Conservation (phyloP, 1,284 basidiomycete genomes). For the Omphalotus olearius region DNA sequence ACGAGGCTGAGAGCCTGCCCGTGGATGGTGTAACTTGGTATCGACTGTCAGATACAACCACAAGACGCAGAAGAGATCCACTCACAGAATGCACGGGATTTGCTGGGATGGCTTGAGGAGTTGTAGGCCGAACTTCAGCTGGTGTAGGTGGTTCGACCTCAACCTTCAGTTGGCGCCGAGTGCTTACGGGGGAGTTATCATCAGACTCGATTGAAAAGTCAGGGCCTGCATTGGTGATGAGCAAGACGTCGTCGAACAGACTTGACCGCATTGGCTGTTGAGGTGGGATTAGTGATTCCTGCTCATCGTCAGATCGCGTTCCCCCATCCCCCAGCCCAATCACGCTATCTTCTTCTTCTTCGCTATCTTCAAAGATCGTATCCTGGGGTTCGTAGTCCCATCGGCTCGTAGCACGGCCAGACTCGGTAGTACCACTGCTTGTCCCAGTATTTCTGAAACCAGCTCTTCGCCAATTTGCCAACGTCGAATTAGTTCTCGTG, state of each 20-base stretch:
- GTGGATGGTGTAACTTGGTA: not conserved
- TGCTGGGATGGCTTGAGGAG: constrained; percentile 4
- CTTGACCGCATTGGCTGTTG: not conserved
- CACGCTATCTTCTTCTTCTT: constrained; percentile 11
- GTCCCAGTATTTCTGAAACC: constrained; percentile 9
- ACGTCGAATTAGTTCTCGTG: constrained; percentile 30
- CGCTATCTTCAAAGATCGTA: constrained; percentile 12
- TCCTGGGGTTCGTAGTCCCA: constrained; percentile 6
- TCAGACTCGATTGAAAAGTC: constrained; percentile 19
- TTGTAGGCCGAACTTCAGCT: constrained; percentile 10
- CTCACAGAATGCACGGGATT: constrained; percentile 3
- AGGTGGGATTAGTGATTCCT: constrained; percentile 11
- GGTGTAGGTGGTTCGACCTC: constrained; percentile 16
- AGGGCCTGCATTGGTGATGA: constrained; percentile 19
- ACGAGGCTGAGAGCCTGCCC: not conserved
- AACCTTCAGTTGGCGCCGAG: too few species aligned
- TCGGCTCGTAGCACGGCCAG: not conserved
- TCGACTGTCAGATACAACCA: not conserved
- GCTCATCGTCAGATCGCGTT: constrained; percentile 8
- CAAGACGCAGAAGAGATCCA: not conserved
- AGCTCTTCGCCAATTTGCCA: constrained; percentile 28
- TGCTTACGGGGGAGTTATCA: too few species aligned
- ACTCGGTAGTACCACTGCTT: constrained; percentile 5
- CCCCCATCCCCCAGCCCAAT: not conserved
- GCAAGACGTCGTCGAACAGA: constrained; percentile 16